phyloP scores from a whole-genome alignment of 176 grass and related monocot species.

The Musa schizocarpa region DNA sequence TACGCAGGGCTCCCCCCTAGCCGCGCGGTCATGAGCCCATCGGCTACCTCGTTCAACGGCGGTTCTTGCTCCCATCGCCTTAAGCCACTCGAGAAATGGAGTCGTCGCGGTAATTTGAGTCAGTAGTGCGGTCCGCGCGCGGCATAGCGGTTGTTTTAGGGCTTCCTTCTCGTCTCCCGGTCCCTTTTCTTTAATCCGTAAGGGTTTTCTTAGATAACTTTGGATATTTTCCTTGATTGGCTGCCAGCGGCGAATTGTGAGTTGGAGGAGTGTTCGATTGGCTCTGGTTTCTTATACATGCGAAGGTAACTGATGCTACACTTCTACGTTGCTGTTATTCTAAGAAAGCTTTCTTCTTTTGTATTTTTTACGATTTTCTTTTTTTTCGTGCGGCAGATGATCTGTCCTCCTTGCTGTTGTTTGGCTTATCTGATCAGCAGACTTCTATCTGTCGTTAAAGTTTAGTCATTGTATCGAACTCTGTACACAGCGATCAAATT shows the following conservation, averaged over 20 bases:
- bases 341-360: neutral
- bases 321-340: neutral
- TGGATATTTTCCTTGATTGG: neutral
- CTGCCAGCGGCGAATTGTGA: neutral
- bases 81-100: conserved; percentile 37
- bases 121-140: conserved; percentile 3
- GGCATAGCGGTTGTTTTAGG: conserved; percentile 1
- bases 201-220: neutral
- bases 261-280: neutral
- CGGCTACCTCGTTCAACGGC: conserved; percentile 22
- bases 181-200: neutral
- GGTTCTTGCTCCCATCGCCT: conserved; percentile 52
- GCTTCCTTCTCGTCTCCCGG: neutral
- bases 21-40: conserved; percentile 11
- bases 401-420: neutral
- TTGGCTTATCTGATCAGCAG: neutral
- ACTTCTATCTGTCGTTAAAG: neutral
- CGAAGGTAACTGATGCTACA: neutral
- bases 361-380: neutral
- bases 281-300: neutral
- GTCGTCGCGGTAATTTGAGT: conserved; percentile 36
- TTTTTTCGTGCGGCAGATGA: neutral
- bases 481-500: neutral
- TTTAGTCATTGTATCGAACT: neutral
- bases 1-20: conserved; percentile 29